These are phyloP conservation scores for Mariannaea sp. DNA, from an alignment of 2,329 filamentous ascomycete species.

Conservation along the genomic window DNA sequence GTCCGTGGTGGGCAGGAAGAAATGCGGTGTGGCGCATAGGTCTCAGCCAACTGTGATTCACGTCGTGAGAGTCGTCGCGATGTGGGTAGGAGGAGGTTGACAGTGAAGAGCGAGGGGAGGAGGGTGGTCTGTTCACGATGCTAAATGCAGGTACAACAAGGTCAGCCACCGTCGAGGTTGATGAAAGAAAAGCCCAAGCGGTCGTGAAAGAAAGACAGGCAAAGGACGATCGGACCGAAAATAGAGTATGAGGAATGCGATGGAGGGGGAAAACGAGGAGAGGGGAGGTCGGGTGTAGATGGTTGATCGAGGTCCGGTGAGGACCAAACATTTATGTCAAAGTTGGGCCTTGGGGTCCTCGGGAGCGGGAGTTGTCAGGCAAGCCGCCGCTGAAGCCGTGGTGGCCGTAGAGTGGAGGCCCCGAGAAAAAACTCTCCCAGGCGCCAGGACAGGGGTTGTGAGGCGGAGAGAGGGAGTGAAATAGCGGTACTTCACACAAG, in stretches of 20 bases:
- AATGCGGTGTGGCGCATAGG: slow-evolving; percentile 8
- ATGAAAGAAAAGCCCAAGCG: background rate
- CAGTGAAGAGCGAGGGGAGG: slow-evolving; percentile 29
- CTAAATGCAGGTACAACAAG: slow-evolving; percentile 39
- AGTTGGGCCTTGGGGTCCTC: slow-evolving; percentile 19
- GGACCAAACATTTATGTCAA: slow-evolving; percentile 41
- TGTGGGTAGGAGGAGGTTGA: slow-evolving; percentile 31
- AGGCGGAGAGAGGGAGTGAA: slow-evolving; percentile 15
- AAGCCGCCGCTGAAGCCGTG: background rate
- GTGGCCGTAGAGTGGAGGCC: slow-evolving; percentile 29
- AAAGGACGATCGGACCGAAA: slow-evolving; percentile 26
- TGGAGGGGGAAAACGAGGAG: slow-evolving; percentile 29
- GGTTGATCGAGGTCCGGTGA: slow-evolving; percentile 37
- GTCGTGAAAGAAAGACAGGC: slow-evolving; percentile 4
- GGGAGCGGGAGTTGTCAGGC: slow-evolving; percentile 38
- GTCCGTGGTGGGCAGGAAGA: slow-evolving; percentile 7
- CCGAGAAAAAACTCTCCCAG: slow-evolving; percentile 29
- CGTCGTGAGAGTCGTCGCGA: slow-evolving; percentile 20
- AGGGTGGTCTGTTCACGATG: slow-evolving; percentile 39
- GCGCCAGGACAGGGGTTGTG: slow-evolving; percentile 18
- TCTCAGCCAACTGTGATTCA: slow-evolving; percentile 23
- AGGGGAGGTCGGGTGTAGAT: slow-evolving; percentile 35
- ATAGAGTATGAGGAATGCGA: slow-evolving; percentile 27
- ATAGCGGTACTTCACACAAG: slow-evolving; percentile 18
- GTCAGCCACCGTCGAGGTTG: slow-evolving; percentile 28